Base-by-base conservation (phyloP, 192 early-diverging fungal species). In the Lunasporangiospora selenospora region DNA sequence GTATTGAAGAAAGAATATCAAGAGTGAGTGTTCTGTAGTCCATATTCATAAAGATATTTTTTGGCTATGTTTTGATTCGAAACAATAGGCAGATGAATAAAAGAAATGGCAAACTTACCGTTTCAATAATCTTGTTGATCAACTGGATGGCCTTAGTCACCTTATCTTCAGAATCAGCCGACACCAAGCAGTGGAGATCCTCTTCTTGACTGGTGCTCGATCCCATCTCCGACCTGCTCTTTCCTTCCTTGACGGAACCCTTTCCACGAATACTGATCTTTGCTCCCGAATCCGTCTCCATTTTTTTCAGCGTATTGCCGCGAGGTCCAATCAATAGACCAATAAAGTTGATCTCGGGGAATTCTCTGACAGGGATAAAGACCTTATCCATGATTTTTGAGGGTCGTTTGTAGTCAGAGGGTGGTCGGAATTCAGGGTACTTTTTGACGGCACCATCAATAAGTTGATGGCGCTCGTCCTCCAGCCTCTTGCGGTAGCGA, bases 301-400 rank as follows among this genome's bases (percentile, higher is more conserved):
- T 95, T 64, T 94, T 93, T 63, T 98, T 98, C 31, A 99, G 78
- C 6, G 97, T 98, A 48, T 96, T 93, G 51, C 97, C 97, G 49
- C 97, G 95, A 21, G 97, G 97, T 15, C 95, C 96, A 64, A 98
- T 94, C 54, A 99, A 80, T 32, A 95, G 84, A 30, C 97, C 97
- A 75, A 99, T 98, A 77, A 99, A 99, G 73, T 98, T 98, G 31
- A 99, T 93, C 26, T 97, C 94, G 5, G 97, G 97, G 65, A 92
- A 94, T 34, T 99, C 97, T 62, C 89, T 92, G 41, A 88, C 92
- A 24, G 97, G 97, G 43, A 98, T 97, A 70, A 91, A 97, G 19
- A 97, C 86, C 78, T 99, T 99, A 42, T 97, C 95, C n/a, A 83
- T 84, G 3, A 87, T 80, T 66, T 91, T 95, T 27, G 86, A 87